phyloP scores from a whole-genome alignment of 805 yeast species.

The Saccharomycopsis fibuligera region DNA sequence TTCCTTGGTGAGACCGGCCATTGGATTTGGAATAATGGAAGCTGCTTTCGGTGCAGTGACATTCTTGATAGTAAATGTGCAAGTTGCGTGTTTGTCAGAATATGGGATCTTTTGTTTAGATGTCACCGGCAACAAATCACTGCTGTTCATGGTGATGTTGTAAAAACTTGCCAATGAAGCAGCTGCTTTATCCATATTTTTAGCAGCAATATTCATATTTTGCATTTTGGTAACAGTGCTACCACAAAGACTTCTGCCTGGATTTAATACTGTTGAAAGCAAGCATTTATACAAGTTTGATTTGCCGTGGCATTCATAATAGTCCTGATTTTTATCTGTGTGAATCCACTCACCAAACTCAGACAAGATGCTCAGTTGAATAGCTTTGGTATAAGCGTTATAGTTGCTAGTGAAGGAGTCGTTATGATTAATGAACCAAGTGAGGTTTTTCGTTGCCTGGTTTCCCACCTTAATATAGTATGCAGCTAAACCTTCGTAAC shows the following conservation, averaged over 20 bases:
- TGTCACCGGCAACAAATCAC: constrained; percentile 2
- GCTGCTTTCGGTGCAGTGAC: constrained; percentile 14
- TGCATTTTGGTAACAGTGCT: background rate
- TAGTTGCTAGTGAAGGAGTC: constrained; percentile 9
- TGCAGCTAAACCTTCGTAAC: constrained; percentile 7
- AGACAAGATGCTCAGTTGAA: constrained; percentile 9
- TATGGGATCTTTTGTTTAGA: background rate
- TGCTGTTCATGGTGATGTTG: constrained; percentile 5
- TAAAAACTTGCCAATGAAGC: constrained; percentile 2
- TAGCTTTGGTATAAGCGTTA: constrained; percentile 10
- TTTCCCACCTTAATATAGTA: constrained; percentile 15
- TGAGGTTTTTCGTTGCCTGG: constrained; percentile 11
- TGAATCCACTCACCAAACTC: constrained; percentile 13
- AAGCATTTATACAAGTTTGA: background rate
- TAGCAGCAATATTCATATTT: constrained; percentile 9
- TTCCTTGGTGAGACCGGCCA: constrained; percentile 3
- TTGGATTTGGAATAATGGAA: constrained; percentile 11
- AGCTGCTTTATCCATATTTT: background rate
- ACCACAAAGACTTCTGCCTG: background rate
- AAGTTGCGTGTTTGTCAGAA: background rate
- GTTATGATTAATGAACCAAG: constrained; percentile 11
- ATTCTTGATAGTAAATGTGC: constrained; percentile 9
- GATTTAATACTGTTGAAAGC: background rate
- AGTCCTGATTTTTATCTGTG: constrained; percentile 1
- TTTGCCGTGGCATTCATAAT: constrained; percentile 5